A percentile compares a stretch with the other conserved stretches of the same genome.
These are phyloP conservation scores for Phytophthora chlamydospora DNA, from an alignment of 352 stramenopile genomes.

Conservation along the genomic window DNA sequence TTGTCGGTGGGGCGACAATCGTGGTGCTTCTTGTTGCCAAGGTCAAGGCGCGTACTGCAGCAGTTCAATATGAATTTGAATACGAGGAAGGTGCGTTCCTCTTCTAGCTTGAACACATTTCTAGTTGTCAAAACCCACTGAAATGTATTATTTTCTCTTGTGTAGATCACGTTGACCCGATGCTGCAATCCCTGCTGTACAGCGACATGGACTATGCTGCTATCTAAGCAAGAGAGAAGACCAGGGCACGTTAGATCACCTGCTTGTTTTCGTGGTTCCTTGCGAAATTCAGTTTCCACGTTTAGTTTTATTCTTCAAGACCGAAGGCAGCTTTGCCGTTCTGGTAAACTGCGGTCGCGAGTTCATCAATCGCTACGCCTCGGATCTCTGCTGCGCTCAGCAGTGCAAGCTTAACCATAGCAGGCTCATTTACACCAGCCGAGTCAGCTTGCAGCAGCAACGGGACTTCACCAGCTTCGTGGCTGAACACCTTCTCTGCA, in stretches of 20 bases:
- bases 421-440: conserved; percentile 54
- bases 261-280: conserved; percentile 3
- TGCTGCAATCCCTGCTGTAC: conserved; percentile 67
- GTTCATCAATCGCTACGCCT: conserved; percentile 33
- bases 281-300: conserved; percentile 7
- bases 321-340: conserved; percentile 52
- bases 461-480: conserved; percentile 2
- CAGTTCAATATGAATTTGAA: conserved; percentile 13
- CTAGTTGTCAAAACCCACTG: not conserved
- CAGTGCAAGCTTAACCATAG: conserved; percentile 56
- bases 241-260: not conserved
- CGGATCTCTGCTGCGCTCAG: conserved; percentile 48
- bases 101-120: not conserved
- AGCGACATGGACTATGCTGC: conserved; percentile 81
- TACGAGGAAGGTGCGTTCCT: conserved; percentile 28
- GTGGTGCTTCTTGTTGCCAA: conserved; percentile 32
- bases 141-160: too few relatives aligned
- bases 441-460: conserved; percentile 27
- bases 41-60: conserved; percentile 18
- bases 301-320: conserved; percentile 23
- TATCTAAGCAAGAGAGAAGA: conserved; percentile 43
- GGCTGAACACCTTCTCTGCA: conserved; percentile 20
- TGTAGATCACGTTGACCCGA: conserved; percentile 37
- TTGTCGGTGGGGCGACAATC: conserved; percentile 37
- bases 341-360: conserved; percentile 43